Conservation (phyloP, 768 basidiomycete species). For the Suillus sp. region DNA sequence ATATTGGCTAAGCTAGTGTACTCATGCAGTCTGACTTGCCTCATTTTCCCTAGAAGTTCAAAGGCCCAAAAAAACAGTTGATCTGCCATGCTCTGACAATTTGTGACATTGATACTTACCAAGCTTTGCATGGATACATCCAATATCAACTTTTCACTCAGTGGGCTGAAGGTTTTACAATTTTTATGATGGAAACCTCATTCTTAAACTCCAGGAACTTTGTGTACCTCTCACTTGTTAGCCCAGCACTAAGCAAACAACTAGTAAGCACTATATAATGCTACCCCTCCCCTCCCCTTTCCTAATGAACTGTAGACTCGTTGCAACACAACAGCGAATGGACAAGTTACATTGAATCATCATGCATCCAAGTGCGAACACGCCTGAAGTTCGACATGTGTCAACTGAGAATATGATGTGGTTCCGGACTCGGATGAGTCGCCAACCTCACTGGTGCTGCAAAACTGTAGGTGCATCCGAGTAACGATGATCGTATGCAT, state of each 20-base stretch:
- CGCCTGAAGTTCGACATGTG: not conserved
- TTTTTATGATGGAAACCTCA: too few species aligned
- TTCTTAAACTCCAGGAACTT: not conserved
- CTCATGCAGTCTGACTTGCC: too few species aligned
- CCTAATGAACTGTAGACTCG: not conserved
- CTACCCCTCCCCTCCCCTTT: not conserved
- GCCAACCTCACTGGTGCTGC: not conserved
- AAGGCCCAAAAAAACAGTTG: too few species aligned
- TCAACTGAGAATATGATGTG: not conserved
- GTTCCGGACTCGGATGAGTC: not conserved
- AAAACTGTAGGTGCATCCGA: constrained; percentile 1
- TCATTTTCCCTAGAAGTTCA: too few species aligned
- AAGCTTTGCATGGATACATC: too few species aligned
- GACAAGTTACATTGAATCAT: not conserved
- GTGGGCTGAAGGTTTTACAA: too few species aligned
- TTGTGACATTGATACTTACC: too few species aligned
- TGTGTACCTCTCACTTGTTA: not conserved
- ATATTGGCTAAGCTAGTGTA: too few species aligned
- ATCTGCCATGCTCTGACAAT: too few species aligned
- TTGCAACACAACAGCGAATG: not conserved
- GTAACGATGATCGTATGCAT: constrained; percentile 1
- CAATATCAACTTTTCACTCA: too few species aligned
- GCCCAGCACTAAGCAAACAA: not conserved
- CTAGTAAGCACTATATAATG: too few species aligned
- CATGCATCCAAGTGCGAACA: not conserved